Base-by-base conservation (phyloP, 2,329 filamentous ascomycete genomes). In the Colletotrichum sp. region DNA sequence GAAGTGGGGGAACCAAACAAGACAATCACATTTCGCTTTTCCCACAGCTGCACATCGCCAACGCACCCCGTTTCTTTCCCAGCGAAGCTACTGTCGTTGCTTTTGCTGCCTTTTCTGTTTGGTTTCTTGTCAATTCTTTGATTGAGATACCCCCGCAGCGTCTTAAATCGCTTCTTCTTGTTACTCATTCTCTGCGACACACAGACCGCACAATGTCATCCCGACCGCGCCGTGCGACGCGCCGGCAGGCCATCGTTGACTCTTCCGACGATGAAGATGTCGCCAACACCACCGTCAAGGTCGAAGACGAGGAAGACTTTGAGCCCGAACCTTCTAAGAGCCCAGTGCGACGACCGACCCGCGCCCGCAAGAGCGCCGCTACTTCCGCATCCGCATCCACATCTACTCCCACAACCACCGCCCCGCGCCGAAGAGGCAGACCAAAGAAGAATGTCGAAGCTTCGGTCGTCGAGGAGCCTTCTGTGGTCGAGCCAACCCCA, bases 261-360 rank as follows among this genome's bases (percentile, higher is more conserved):
- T 95, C 93, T 10, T 95, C 96, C 57, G 95, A 98, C 75, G 94
- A 95, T 72, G 92, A 94, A 78, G 88, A 92, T 71, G 85, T 91
- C 80, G 88, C 90, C 77, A 88, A 91, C 81, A 89, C 91, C 68
- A 87, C 83, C 57, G 83, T 79, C 60, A 83, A 81, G 76, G 87
- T 92, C 39, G 88, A 91, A 18, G 90, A 93, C 66, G 94, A 95
- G 78, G 94, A 96, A 66, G 95, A 98, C 66, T 97, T 96, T 81
- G 94, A 94, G 60, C 95, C 95, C 4, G 94, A 93, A 64, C 90
- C 93, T 2, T 88, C 90, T 75, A 88, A 87, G 63, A 91, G 88
- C 75, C 86, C 89, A 36, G 63, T 68, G 64, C 88, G 90, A 78
- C 90, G 93, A 76, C 88, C 90, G 69, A 85, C 87, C 24, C 82